Percentiles rank a stretch among this genome's conserved stretches.
Conservation (phyloP, 2,329 filamentous ascomycete species). For the Neonectria punicea region DNA sequence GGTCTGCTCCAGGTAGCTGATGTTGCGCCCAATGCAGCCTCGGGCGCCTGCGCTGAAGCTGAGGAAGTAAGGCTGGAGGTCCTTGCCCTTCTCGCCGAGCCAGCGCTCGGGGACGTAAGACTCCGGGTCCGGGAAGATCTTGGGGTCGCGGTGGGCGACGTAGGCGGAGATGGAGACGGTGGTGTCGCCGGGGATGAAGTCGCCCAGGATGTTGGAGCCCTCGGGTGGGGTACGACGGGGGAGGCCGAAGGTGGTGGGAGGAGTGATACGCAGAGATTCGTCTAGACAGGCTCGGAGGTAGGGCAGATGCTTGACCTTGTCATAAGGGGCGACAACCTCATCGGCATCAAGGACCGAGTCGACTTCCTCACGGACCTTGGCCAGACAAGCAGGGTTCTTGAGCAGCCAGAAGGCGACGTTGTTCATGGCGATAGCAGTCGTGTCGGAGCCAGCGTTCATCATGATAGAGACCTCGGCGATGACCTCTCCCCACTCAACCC, state of each 20-base stretch:
- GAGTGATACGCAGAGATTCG: constrained; percentile 53
- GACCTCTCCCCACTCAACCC: constrained; percentile 67
- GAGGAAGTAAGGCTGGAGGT: constrained; percentile 52
- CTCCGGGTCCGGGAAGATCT: constrained; percentile 53
- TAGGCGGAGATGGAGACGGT: constrained; percentile 52
- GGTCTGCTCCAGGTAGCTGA: constrained; percentile 57
- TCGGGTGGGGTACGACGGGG: constrained; percentile 43
- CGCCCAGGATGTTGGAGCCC: constrained; percentile 45
- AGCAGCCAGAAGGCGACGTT: constrained; percentile 65
- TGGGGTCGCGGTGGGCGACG: constrained; percentile 52
- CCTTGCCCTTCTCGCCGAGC: constrained; percentile 48
- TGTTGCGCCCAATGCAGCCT: constrained; percentile 55
- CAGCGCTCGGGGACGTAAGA: constrained; percentile 54
- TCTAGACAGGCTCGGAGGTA: constrained; percentile 64
- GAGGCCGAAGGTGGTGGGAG: constrained; percentile 43
- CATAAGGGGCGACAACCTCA: constrained; percentile 59
- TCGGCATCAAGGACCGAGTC: constrained; percentile 55
- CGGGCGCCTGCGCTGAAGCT: constrained; percentile 55
- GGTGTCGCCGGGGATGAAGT: constrained; percentile 50
- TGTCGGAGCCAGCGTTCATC: constrained; percentile 62
- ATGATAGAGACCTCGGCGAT: constrained; percentile 66
- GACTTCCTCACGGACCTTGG: constrained; percentile 56
- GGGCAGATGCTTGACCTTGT: constrained; percentile 61
- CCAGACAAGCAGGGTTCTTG: constrained; percentile 53
- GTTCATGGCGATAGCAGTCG: constrained; percentile 60